phyloP scores from a whole-genome alignment of 2,329 filamentous ascomycete genomes.

The Sordariomycetes sp. region DNA sequence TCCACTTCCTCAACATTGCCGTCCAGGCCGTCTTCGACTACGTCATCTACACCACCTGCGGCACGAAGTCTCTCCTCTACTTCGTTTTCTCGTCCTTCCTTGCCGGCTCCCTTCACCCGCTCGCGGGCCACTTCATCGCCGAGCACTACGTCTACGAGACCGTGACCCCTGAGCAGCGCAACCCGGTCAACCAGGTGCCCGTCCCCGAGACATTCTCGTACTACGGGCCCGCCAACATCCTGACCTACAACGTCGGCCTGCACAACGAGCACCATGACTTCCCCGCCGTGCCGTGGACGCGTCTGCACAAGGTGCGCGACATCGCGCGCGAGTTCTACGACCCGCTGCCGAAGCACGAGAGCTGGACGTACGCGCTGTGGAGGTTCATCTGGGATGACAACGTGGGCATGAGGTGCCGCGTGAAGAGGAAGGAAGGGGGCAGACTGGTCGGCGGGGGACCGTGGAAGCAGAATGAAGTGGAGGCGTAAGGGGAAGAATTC shows the following conservation, averaged over 20 bases:
- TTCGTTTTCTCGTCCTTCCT: conserved; percentile 85
- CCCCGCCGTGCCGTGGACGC: conserved; percentile 90
- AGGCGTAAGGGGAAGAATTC: conserved; percentile 28
- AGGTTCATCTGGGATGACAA: conserved; percentile 87
- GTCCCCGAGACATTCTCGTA: conserved; percentile 95
- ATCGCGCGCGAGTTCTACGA: conserved; percentile 89
- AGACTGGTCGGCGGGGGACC: conserved; percentile 41
- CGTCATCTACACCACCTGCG: conserved; percentile 49
- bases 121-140: conserved; percentile 95
- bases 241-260: conserved; percentile 95
- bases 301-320: conserved; percentile 63
- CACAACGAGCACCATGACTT: conserved; percentile 99
- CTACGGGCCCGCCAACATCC: conserved; percentile 82
- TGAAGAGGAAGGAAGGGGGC: conserved; percentile 79
- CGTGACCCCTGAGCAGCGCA: conserved; percentile 38
- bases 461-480: conserved; percentile 61
- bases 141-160: conserved; percentile 84
- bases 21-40: conserved; percentile 73
- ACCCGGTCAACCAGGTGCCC: conserved; percentile 50
- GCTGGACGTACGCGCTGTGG: conserved; percentile 91
- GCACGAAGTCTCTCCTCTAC: conserved; percentile 63
- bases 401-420: conserved; percentile 82
- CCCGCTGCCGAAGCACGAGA: conserved; percentile 73
- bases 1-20: conserved; percentile 74
- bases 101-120: conserved; percentile 85